Evolutionary conservation across 2,329 filamentous ascomycete species (phyloP), one percentile per base, ranked within the genome.

Genomic region (Pleomassaria siparia): DNA sequence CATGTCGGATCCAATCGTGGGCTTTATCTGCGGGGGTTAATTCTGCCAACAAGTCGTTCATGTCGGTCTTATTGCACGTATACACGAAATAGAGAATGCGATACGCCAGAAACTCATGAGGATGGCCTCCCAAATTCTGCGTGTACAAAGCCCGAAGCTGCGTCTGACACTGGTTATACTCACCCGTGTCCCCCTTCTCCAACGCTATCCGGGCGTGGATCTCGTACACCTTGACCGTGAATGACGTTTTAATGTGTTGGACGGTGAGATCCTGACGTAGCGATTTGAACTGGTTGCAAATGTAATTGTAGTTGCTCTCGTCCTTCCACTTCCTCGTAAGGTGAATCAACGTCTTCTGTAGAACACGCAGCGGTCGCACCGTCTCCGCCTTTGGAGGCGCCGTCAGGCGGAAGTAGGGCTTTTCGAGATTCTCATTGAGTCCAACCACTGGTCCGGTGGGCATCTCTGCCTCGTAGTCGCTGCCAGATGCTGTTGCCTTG

Each of bases 81-180:
- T 97, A 91, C 75, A 99, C 94, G 79, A 96, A 95, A 83, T 99
- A 99, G 71, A 99, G 81, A 76, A 99, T 96, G 83, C 94, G 92
- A 80, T 99, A 99, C 56, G 92, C 94, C 83, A 94, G 94, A 77
- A 99, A 99, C 75, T 99, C 94, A 76, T 89, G 86, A 68, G 89
- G 85, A 73, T 91, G 91, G 64, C 92, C 94, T 68, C 89, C 89
- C 70, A 96, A 78, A 59, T 89, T 88, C 76, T 89, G 83, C 72
- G 84, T 83, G 75, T 99, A 97, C 65, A 99, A 79, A 58, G 88
- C 90, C 73, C 90, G 89, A 69, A 99, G 80, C 77, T 99, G 94
- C 66, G 94, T 97, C 79, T 99, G 94, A 75, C 94, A 99, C 82
- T 99, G 94, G 79, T 99, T 99, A 94, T 99, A 99, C 94, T 99